These are phyloP conservation scores for Penicillium paradoxum DNA, from an alignment of 495 filamentous ascomycete species.

Conservation along the genomic window DNA sequence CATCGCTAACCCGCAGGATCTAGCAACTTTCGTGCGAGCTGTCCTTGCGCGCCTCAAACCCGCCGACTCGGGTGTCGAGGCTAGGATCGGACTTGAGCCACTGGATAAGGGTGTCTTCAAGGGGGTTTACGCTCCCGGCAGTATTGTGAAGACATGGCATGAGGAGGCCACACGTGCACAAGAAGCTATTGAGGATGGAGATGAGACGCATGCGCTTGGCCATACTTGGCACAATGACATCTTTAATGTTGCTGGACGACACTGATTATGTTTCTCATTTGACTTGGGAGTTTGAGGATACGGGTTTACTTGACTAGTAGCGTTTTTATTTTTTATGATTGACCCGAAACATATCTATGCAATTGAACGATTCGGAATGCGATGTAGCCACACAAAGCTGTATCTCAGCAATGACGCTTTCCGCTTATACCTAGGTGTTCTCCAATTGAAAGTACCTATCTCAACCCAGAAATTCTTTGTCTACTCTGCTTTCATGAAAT, in stretches of 20 bases:
- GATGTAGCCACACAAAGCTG: background rate
- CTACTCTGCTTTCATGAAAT: too few species aligned
- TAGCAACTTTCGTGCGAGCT: slow-evolving; percentile 76
- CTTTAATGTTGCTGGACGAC: slow-evolving; percentile 57
- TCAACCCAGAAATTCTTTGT: too few species aligned
- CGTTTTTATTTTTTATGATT: background rate
- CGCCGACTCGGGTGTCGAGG: slow-evolving; percentile 68
- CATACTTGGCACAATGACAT: slow-evolving; percentile 74
- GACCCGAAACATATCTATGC: background rate
- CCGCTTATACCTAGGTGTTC: too few species aligned
- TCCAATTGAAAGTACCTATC: background rate
- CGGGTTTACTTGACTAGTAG: background rate
- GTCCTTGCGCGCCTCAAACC: slow-evolving; percentile 69
- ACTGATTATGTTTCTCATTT: background rate
- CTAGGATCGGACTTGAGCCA: slow-evolving; percentile 59
- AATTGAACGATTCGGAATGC: background rate
- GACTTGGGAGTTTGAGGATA: background rate
- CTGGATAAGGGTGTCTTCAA: slow-evolving; percentile 68
- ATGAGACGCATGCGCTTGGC: slow-evolving; percentile 34
- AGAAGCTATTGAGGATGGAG: slow-evolving; percentile 55
- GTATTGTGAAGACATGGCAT: slow-evolving; percentile 80
- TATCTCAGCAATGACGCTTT: background rate
- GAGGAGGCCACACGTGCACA: slow-evolving; percentile 68
- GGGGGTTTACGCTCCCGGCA: slow-evolving; percentile 81
- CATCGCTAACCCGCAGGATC: slow-evolving; percentile 73